Percentiles rank a stretch among this genome's conserved stretches.
Conservation (phyloP, 805 yeast species). For the Sungouiella blattae region DNA sequence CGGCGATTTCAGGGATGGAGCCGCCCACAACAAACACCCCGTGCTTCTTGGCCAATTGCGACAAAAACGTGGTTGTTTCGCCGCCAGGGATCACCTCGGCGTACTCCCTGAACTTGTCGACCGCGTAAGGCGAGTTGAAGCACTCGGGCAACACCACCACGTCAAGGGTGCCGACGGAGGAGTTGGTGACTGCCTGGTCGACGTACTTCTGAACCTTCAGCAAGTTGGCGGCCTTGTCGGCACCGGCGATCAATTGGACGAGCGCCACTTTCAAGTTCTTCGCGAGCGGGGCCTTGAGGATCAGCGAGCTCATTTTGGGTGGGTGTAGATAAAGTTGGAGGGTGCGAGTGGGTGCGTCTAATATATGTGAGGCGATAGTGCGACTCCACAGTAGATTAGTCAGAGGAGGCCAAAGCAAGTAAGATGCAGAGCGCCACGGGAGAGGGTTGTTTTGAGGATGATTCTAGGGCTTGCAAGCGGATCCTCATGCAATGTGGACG, state of each 20-base stretch:
- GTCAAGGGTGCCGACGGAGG: conserved; percentile 44
- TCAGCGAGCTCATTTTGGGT: conserved; percentile 10
- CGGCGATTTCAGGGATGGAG: conserved; percentile 74
- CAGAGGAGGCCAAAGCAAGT: too few relatives aligned
- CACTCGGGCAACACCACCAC: conserved; percentile 90
- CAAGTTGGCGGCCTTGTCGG: conserved; percentile 77
- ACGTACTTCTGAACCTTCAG: conserved; percentile 62
- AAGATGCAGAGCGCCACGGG: too few relatives aligned
- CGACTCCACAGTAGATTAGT: too few relatives aligned
- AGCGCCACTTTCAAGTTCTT: conserved; percentile 75
- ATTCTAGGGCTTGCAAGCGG: too few relatives aligned
- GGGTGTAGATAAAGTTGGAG: too few relatives aligned
- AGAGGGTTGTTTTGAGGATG: too few relatives aligned
- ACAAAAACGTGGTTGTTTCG: conserved; percentile 57
- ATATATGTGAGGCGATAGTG: too few relatives aligned
- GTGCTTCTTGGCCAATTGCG: conserved; percentile 62
- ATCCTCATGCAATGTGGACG: too few relatives aligned
- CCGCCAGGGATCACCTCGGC: conserved; percentile 85
- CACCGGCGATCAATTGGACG: conserved; percentile 77
- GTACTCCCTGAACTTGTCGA: conserved; percentile 78
- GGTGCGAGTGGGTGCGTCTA: too few relatives aligned
- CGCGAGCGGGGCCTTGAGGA: conserved; percentile 39
- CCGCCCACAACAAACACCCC: conserved; percentile 79
- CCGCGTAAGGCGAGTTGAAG: conserved; percentile 93
- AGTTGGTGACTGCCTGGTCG: conserved; percentile 49